phyloP scores from a whole-genome alignment of 2,329 filamentous ascomycete species.

The Trichothecium roseum region DNA sequence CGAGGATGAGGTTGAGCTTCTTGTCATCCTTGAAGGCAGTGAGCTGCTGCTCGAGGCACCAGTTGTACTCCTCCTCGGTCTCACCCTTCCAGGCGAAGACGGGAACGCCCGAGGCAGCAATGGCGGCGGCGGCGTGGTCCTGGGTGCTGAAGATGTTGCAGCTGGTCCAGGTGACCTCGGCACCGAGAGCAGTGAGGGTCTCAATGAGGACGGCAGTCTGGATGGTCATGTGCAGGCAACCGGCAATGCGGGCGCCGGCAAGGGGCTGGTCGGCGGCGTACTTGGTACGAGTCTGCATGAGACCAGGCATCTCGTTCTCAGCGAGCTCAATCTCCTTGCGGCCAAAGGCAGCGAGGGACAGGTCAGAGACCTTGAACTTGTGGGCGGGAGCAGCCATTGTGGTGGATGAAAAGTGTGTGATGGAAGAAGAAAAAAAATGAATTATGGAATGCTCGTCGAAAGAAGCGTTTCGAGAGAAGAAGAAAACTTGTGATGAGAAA shows the following conservation, averaged over 20 bases:
- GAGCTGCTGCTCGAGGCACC: conserved; percentile 99
- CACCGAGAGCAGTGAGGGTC: conserved; percentile 87
- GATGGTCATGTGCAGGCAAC: conserved; percentile 99
- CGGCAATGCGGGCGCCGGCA: conserved; percentile 88
- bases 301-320: conserved; percentile 94
- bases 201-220: conserved; percentile 99
- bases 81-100: conserved; percentile 76
- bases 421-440: conserved; percentile 4
- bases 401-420: conserved; percentile 10
- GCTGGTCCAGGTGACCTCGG: conserved; percentile 96
- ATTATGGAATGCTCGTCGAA: no score
- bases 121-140: conserved; percentile 95
- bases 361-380: conserved; percentile 98
- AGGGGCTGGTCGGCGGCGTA: conserved; percentile 91
- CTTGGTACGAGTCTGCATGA: conserved; percentile 89
- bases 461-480: conserved; percentile 1
- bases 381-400: conserved; percentile 69
- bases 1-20: conserved; percentile 96
- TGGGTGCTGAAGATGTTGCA: conserved; percentile 99
- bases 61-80: conserved; percentile 99
- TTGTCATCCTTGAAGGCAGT: conserved; percentile 92
- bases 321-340: conserved; percentile 98
- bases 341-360: conserved; percentile 94
- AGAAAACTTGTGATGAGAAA: conserved; percentile 7
- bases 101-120: conserved; percentile 85